Evolutionary conservation across 108 stramenopile species (phyloP), one percentile per base, ranked within the genome.

Genomic region (Schizochytrium sp.): DNA sequence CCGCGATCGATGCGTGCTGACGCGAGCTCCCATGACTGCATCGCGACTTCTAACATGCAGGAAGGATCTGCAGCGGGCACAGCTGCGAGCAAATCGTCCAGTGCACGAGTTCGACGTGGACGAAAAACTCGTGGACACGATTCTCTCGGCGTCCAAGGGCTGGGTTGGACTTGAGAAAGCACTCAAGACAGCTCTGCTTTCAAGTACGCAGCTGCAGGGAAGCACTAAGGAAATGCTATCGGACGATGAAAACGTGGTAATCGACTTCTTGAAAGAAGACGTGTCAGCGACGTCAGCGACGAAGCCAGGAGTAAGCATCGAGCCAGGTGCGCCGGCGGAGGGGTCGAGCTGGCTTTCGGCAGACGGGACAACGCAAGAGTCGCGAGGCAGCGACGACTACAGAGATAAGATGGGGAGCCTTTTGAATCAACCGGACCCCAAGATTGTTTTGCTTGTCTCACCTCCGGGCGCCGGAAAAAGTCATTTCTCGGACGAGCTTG

Each of bases 41-140:
- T 83, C 72, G 72, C 72, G 72, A n/a, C 72, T 83, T 83, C n/a
- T 83, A 4, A 83, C 72, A 53, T 51, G 72, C 72, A 83, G n/a
- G 3, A 83, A 83, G 51, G 72, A 83, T n/a, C 72, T 83, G 6
- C 72, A 83, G 72, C 72, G 72, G 5, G 72, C 72, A 44, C 72
- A 83, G 51, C 51, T 83, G 48, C 72, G 72, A 53, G 72, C 72
- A 83, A 83, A 83, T 23, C 72, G 72, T 5, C 72, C 72, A 10
- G 72, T 83, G 6, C 72, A 83, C 72, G 72, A 83, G 51, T 83
- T 21, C 51, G 72, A 83, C 6, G 72, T 83, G 6, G 72, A 83
- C 45, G 72, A 53, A 3, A 83, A 83, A 2, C 72, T 83, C 72
- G 51, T 83, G 44, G 72, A 83, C 10, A 83, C 5, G 18, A 83